Evolutionary conservation across 768 basidiomycete genomes (phyloP), one percentile per base, ranked within the genome.

Genomic region (Rhizopogon rudus): DNA sequence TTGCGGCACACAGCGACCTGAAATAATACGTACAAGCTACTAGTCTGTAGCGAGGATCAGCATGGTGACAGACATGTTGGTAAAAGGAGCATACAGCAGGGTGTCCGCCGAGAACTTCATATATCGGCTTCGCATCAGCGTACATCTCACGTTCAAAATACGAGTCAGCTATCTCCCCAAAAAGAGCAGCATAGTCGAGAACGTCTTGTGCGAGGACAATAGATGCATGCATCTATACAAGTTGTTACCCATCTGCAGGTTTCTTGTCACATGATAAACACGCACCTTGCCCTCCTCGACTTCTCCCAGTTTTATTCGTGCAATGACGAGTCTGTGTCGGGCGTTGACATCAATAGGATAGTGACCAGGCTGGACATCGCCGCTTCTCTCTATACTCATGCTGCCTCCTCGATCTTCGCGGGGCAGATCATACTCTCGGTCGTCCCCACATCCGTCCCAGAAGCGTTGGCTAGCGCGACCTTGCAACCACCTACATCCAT

Each of bases 401-500:
- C 40, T 61, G 56, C 61, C 61, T 45, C 61, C 61, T 48, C 45
- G 29, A 63, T 35, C 22, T 67, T 53, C 67, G 57, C 64, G 69
- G 14, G 63, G 58, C 17, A 78, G 63, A 63, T 93, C 91, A 64
- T 82, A 99, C 70, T 99, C 96, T 48, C 94, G 76, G 65, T 99
- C 96, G 65, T 99, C 95, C 31, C 80, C 81, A 52, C 84, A 81
- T 20, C 78, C 67, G 60, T 93, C 90, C 93, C 94, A 98, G 55
- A 86, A 84, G 52, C 75, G 77, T 65, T 88, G 86, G 44, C 80
- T 74, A 33, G 71, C 73, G 33, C 96, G 75, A 0, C 92, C 91
- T 67, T 98, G 92, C n/a, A 98, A 69, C 96, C 96, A 98, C 53
- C 96, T 74, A 50, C 82, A 87, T 1, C 94, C 95, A 51, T 75